Conservation (phyloP, 1,284 basidiomycete species). For the Rhodofomes roseus region DNA sequence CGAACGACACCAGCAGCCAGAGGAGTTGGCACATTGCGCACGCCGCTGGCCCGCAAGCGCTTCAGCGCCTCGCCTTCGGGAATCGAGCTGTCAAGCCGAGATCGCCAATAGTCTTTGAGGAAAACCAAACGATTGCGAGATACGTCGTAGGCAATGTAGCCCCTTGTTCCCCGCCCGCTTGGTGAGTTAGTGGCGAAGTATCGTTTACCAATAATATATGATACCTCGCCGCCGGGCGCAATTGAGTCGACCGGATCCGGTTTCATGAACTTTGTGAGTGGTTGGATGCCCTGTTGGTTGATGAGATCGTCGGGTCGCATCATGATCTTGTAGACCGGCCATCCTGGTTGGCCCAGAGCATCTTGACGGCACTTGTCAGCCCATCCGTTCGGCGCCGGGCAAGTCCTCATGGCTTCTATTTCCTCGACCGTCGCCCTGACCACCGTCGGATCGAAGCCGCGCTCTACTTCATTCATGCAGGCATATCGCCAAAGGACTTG, state of each 20-base stretch:
- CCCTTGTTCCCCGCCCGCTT: not conserved
- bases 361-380: not conserved
- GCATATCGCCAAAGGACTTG: constrained; percentile 14
- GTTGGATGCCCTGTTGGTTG: not conserved
- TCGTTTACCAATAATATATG: not conserved
- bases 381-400: not conserved
- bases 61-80: not conserved
- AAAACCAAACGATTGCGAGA: not conserved
- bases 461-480: not conserved
- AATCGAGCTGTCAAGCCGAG: not conserved
- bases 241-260: not conserved
- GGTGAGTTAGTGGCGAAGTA: not conserved
- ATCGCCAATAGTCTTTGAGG: constrained; percentile 1
- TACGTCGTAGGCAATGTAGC: constrained; percentile 1
- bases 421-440: not conserved
- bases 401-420: not conserved
- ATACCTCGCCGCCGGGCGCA: not conserved
- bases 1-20: constrained; percentile 4
- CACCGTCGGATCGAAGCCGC: constrained; percentile 13
- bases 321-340: constrained; percentile 3
- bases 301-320: not conserved
- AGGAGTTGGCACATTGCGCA: constrained; percentile 2
- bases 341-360: not conserved
- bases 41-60: not conserved
- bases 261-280: not conserved